phyloP scores from a whole-genome alignment of 164 flowering plant genomes.

The Tinospora cordifolia region DNA sequence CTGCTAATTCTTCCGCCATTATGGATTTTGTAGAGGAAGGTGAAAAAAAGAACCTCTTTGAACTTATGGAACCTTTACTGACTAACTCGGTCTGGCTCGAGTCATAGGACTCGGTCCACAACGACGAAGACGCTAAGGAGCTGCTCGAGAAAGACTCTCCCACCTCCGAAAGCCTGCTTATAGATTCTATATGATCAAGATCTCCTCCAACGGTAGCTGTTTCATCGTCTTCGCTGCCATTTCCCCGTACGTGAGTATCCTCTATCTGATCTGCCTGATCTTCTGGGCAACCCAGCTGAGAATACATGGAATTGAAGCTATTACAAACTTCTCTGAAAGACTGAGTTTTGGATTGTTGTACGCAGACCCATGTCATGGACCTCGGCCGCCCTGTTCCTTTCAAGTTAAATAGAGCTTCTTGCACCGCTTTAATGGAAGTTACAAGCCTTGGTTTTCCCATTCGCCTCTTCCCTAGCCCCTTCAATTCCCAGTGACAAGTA shows the following conservation, averaged over 20 bases:
- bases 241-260: too few relatives aligned
- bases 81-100: slow-evolving; percentile 2
- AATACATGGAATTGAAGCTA: slow-evolving; percentile 15
- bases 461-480: background rate
- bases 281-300: background rate
- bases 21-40: slow-evolving; percentile 23
- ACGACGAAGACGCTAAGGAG: slow-evolving; percentile 1
- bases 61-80: slow-evolving; percentile 2
- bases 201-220: background rate
- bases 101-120: slow-evolving; percentile 7
- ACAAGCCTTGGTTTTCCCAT: slow-evolving; percentile 18
- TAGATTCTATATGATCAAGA: background rate
- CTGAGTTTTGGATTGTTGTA: slow-evolving; percentile 17
- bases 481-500: too few relatives aligned
- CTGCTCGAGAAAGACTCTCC: slow-evolving; percentile 4
- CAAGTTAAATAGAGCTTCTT: slow-evolving; percentile 15
- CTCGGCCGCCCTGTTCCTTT: slow-evolving; percentile 10
- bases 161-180: background rate
- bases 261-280: background rate
- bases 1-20: slow-evolving; percentile 8
- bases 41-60: slow-evolving; percentile 22
- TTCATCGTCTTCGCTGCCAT: background rate
- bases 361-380: slow-evolving; percentile 14
- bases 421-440: slow-evolving; percentile 18
- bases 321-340: slow-evolving; percentile 20